Percentiles rank a stretch among this genome's conserved stretches.
Evolutionary conservation across 805 yeast species (phyloP).

Genomic region (Starmera pachycereana): DNA sequence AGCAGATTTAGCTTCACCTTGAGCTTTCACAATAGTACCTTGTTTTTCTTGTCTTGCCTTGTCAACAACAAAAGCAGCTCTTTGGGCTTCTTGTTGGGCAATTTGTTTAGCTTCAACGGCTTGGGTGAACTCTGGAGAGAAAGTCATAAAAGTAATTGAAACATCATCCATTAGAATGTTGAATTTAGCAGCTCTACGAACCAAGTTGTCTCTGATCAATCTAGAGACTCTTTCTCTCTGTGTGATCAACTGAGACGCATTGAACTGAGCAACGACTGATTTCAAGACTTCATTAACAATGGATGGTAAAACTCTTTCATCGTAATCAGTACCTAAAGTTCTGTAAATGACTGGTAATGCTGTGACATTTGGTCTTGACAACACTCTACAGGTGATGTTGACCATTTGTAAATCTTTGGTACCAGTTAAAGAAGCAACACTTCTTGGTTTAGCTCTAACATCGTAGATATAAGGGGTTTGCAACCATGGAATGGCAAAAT

Average conservation of each 20-base stretch:
- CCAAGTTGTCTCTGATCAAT: conserved; percentile 81
- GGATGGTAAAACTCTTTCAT: conserved; percentile 95
- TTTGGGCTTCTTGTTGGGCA: conserved; percentile 98
- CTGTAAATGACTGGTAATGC: conserved; percentile 81
- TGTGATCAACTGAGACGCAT: conserved; percentile 96
- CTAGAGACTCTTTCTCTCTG: conserved; percentile 95
- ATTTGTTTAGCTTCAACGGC: conserved; percentile 99
- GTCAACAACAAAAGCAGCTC: conserved; percentile 95
- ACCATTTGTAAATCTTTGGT: conserved; percentile 99
- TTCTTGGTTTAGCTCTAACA: conserved; percentile 95
- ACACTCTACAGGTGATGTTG: conserved; percentile 95
- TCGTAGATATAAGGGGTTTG: conserved; percentile 90
- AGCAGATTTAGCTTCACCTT: conserved; percentile 98
- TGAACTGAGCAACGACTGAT: conserved; percentile 95
- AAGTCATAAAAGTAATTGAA: conserved; percentile 92
- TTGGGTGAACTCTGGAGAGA: conserved; percentile 93
- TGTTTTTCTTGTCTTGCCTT: conserved; percentile 97
- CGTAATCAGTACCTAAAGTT: conserved; percentile 90
- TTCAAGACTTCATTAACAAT: conserved; percentile 95
- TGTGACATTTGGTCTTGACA: conserved; percentile 74
- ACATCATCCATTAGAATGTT: conserved; percentile 88
- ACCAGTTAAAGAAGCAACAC: conserved; percentile 92
- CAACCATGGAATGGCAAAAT: conserved; percentile 86
- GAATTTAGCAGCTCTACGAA: conserved; percentile 86
- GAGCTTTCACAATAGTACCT: conserved; percentile 91